Base-by-base conservation (phyloP, 2,329 filamentous ascomycete genomes). In the Aspergillus cejpii region DNA sequence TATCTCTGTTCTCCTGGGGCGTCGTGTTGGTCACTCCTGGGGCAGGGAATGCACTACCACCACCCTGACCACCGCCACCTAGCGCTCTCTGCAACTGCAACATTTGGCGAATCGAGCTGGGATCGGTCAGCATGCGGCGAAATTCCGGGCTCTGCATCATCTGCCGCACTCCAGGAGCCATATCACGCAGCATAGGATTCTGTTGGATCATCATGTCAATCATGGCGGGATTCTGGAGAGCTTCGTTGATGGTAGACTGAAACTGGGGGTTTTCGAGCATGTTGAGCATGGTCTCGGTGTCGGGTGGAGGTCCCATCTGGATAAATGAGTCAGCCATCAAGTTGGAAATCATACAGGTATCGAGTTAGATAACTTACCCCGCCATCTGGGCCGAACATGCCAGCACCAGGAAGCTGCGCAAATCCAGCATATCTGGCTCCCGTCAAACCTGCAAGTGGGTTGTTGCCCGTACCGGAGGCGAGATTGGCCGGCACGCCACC, bases 351-450 rank as follows among this genome's bases (percentile, higher is more conserved):
- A 37, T 21, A 14, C 26, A 5, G 7, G 11, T 6, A 23, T 21
- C 47, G 33, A 26, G 10, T 39, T 10, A 5, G 17, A 20, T 36
- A 8, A 80, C 88, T 76, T 76, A 94, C 89, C 48, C 91, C 91
- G 59, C 91, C 91, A 63, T 97, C 91, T 20, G 90, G 87, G 11
- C 92, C 91, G 66, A 98, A 97, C 71, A 88, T 82, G 51, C 90
- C 86, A 50, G 85, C 83, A 44, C 85, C 87, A 3, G 92, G 92
- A 29, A 98, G 77, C 49, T 88, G 87, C 46, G 90, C 84, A 64
- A 94, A 88, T 5, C 92, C 92, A 33, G 92, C 92, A 68, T 94
- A 97, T 56, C 92, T 79, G 21, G 92, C 92, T 43, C 92, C 91
- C 0, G 92, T 98, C 54, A 98, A 72, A 14, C 86, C 88, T 40